These are phyloP conservation scores for Eragrostis tef DNA, from an alignment of 202 grass and related monocot genomes.

Conservation along the genomic window DNA sequence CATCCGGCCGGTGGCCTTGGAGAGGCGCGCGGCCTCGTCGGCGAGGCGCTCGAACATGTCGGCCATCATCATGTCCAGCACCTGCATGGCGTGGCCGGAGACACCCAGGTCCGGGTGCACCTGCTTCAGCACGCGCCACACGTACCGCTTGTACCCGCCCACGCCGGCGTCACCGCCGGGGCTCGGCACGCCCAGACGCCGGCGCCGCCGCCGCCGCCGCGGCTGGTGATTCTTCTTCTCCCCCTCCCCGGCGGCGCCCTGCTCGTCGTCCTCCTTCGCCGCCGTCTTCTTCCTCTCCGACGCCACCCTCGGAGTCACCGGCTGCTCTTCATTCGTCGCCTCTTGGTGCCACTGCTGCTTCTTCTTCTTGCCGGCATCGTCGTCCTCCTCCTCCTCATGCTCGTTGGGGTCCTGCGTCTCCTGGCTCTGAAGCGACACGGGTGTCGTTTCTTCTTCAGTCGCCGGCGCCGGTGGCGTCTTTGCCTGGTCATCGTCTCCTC, in stretches of 20 bases:
- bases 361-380: background rate
- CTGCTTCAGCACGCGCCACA: conserved; percentile 91
- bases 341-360: no score
- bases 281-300: conserved; percentile 19
- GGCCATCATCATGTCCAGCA: conserved; percentile 75
- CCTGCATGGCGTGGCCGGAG: conserved; percentile 66
- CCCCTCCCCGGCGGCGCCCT: background rate
- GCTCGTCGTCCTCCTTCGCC: background rate
- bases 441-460: background rate
- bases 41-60: conserved; percentile 92
- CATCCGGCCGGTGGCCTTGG: conserved; percentile 35
- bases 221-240: background rate
- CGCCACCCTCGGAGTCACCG: conserved; percentile 32
- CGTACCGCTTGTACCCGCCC: conserved; percentile 78
- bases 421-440: conserved; percentile 23
- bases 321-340: background rate
- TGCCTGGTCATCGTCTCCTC: background rate
- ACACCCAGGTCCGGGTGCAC: conserved; percentile 73
- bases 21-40: conserved; percentile 63
- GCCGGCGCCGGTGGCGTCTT: background rate
- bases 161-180: conserved; percentile 29
- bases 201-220: conserved; percentile 15
- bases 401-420: conserved; percentile 30
- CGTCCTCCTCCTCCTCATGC: background rate
- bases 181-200: no score